These are phyloP conservation scores for Aegilops longissima DNA, from an alignment of 176 grass and related monocot species.

Conservation along the genomic window DNA sequence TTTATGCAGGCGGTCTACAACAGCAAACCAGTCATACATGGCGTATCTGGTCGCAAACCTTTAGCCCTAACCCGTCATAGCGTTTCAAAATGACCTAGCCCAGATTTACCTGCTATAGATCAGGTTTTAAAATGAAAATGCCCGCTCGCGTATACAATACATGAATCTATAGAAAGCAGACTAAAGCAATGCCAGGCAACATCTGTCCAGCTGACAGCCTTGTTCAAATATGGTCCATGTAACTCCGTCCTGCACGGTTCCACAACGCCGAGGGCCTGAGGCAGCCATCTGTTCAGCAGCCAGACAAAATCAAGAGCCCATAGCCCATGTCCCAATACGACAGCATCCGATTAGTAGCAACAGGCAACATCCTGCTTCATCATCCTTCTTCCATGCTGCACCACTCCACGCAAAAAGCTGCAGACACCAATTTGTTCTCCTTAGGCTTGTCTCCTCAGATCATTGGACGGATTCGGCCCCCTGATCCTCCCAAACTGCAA, in stretches of 20 bases:
- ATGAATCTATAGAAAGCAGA: neutral
- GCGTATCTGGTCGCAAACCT: no score
- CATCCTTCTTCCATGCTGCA: conserved; percentile 23
- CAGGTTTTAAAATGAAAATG: neutral
- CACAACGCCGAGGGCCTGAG: conserved; percentile 6
- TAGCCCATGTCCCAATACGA: conserved; percentile 15
- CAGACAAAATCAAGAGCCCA: conserved; percentile 18
- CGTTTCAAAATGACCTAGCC: neutral
- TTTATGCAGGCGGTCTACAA: no score
- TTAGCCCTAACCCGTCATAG: no score
- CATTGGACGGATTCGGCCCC: conserved; percentile 69
- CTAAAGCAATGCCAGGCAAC: conserved; percentile 26
- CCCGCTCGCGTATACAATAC: neutral
- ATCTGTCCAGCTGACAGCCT: conserved; percentile 29
- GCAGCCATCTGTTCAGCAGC: neutral
- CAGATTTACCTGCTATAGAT: neutral
- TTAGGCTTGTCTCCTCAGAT: conserved; percentile 56
- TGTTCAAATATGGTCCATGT: neutral
- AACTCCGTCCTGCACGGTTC: neutral
- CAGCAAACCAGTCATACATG: no score
- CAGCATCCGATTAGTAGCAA: conserved; percentile 14
- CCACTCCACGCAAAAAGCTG: neutral
- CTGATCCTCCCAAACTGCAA: conserved; percentile 45
- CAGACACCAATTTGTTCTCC: conserved; percentile 9
- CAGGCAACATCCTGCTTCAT: neutral